These are phyloP conservation scores for Capsicum rhomboideum DNA, from an alignment of 257 asterid genomes.

Conservation along the genomic window DNA sequence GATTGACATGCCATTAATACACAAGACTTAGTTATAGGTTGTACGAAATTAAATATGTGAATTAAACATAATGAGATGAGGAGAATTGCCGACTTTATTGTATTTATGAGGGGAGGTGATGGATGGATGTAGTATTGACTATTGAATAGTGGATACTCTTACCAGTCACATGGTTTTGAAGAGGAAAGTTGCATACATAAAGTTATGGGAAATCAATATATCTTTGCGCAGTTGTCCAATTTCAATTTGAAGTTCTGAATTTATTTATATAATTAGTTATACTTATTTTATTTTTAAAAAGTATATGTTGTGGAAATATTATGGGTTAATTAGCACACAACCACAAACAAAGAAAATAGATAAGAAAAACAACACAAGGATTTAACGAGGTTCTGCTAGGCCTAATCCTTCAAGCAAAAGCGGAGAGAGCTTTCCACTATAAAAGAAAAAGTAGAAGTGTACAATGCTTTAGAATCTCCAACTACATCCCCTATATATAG, in stretches of 20 bases:
- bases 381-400: too few relatives aligned
- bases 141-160: not conserved
- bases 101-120: not conserved
- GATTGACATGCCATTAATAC: not conserved
- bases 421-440: too few relatives aligned
- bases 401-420: too few relatives aligned
- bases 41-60: not conserved
- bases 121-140: not conserved
- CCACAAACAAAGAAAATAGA: too few relatives aligned
- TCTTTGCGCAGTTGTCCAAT: not conserved
- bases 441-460: too few relatives aligned
- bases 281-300: too few relatives aligned
- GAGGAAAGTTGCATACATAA: not conserved
- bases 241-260: not conserved
- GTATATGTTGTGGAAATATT: too few relatives aligned
- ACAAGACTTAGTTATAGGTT: not conserved
- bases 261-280: not conserved
- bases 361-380: too few relatives aligned
- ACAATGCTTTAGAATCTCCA: too few relatives aligned
- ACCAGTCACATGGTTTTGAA: not conserved
- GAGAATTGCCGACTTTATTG: not conserved
- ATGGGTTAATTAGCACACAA: too few relatives aligned
- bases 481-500: too few relatives aligned
- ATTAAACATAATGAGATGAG: not conserved
- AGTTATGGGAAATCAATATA: not conserved